phyloP scores from a whole-genome alignment of 345 rosid genomes.

The Arabidopsis suecica region DNA sequence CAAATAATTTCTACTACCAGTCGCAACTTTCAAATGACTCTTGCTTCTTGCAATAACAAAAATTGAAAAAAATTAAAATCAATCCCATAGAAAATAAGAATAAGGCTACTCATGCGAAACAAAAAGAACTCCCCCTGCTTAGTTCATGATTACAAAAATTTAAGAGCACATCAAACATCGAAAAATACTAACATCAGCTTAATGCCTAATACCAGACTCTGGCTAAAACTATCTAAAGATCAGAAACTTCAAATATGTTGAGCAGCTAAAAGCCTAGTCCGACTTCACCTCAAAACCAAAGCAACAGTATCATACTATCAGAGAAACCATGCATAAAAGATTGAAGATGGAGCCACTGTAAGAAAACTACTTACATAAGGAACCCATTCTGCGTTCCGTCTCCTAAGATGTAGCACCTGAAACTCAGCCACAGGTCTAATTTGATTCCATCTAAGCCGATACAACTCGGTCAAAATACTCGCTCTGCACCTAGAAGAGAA shows the following conservation, averaged over 20 bases:
- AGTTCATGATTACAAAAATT: neutral
- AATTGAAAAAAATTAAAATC: neutral
- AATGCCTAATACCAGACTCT: constrained; percentile 2
- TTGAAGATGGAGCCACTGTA: constrained; percentile 54
- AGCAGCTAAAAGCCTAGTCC: neutral
- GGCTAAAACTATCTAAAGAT: neutral
- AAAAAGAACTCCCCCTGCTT: neutral
- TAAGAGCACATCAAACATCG: neutral
- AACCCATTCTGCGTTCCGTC: constrained; percentile 80
- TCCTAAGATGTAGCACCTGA: constrained; percentile 77
- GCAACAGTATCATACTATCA: neutral
- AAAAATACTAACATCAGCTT: constrained; percentile 16
- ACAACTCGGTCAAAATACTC: constrained; percentile 81
- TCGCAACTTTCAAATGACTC: constrained; percentile 15
- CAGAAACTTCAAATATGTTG: neutral
- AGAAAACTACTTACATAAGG: constrained; percentile 64
- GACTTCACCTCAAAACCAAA: neutral
- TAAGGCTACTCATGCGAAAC: constrained; percentile 5
- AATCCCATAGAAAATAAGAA: constrained; percentile 23
- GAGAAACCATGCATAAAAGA: constrained; percentile 35
- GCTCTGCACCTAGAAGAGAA: constrained; percentile 80
- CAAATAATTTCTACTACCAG: neutral
- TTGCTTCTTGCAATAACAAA: constrained; percentile 4
- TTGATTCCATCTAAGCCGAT: constrained; percentile 73
- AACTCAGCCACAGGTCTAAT: constrained; percentile 75